Conservation (phyloP, 2,329 filamentous ascomycete species). For the Diplodia seriata region DNA sequence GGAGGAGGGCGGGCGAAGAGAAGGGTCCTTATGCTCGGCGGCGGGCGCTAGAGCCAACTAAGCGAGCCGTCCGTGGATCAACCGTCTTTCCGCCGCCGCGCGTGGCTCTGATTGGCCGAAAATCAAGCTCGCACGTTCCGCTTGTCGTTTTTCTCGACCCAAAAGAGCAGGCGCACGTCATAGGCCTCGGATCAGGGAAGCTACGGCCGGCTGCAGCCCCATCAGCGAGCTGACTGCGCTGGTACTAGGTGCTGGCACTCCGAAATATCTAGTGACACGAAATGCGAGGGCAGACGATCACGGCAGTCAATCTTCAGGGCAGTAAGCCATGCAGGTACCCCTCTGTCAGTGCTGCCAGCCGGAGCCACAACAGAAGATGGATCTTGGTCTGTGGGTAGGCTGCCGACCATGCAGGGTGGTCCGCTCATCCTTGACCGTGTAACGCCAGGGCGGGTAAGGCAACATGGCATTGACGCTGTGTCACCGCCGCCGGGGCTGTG, state of each 20-base stretch:
- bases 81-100: neutral
- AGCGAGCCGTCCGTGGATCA: neutral
- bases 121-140: too few species aligned
- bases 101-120: neutral
- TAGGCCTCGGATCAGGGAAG: neutral
- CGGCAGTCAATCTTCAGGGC: neutral
- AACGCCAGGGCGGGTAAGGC: neutral
- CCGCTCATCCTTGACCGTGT: neutral
- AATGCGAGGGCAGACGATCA: neutral
- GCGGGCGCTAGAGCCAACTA: neutral
- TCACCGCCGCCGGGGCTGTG: neutral
- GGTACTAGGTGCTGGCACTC: neutral
- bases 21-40: neutral
- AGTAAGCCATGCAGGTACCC: constrained; percentile 18
- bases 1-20: neutral
- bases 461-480: neutral
- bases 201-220: neutral
- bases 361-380: neutral
- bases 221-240: neutral
- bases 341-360: constrained; percentile 5
- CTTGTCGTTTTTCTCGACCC: neutral
- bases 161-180: constrained; percentile 20
- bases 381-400: neutral
- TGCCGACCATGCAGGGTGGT: neutral
- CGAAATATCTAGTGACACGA: neutral